Percentiles rank a stretch among this genome's conserved stretches.
Evolutionary conservation across 768 basidiomycete species (phyloP).

Genomic region (Leccinum broughii): DNA sequence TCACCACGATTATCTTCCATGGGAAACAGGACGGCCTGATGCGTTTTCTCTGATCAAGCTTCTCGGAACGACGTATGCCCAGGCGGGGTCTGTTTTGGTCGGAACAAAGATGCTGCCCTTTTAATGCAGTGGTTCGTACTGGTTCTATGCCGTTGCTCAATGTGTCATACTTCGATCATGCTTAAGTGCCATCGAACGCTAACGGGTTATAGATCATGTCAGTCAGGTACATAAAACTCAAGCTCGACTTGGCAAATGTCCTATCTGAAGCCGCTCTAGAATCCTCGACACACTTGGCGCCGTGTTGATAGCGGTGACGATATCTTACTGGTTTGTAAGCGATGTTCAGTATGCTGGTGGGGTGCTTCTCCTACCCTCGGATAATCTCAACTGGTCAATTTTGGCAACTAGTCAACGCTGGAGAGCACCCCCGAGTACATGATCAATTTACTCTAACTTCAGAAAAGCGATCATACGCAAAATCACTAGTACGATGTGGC

Average conservation of each 20-base stretch:
- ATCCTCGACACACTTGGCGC: neutral
- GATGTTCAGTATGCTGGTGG: neutral
- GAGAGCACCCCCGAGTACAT: neutral
- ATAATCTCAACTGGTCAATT: neutral
- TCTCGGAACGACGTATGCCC: constrained; percentile 7
- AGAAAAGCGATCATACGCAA: no score
- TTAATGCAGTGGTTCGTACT: constrained; percentile 3
- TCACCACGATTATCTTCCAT: neutral
- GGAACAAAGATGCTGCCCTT: neutral
- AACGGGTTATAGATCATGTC: neutral
- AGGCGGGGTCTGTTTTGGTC: constrained; percentile 8
- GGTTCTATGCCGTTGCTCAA: neutral
- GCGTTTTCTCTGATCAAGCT: neutral
- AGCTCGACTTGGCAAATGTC: neutral
- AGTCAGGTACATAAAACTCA: neutral
- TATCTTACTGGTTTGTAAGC: neutral
- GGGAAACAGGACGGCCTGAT: neutral
- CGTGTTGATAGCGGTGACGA: neutral
- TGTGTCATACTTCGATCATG: neutral
- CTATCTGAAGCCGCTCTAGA: neutral
- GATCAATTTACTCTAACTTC: neutral
- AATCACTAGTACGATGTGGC: neutral
- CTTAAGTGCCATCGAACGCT: neutral
- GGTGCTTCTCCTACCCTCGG: neutral
- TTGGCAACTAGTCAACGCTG: neutral